Evolutionary conservation across 2,329 filamentous ascomycete species (phyloP), one percentile per base, ranked within the genome.

Genomic region (Macroventuria anomochaeta): DNA sequence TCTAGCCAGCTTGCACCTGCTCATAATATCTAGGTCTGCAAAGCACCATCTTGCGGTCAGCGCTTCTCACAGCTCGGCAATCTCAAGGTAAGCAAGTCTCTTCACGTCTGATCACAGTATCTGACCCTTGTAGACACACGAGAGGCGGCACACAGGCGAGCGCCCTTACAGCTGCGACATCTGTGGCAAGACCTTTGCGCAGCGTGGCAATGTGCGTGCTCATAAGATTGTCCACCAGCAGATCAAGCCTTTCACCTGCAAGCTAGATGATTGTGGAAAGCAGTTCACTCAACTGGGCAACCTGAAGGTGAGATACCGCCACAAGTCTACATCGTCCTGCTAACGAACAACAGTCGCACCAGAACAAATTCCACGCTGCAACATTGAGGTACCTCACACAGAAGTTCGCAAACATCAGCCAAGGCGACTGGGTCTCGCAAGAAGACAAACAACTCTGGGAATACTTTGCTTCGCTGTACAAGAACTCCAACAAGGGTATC

Each of bases 401-500:
- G 36, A 88, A 88, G 69, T 95, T 96, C 70, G 84, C 87, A 13
- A 80, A 81, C 31, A 79, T 87, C 52, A 76, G 78, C 29, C 83
- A 87, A 46, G 81, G 80, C n/a, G 84, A 88, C 31, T 77, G 80
- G 5, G 85, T 93, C n/a, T 80, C 79, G 10, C 79, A 83, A 0
- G 81, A 87, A 31, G 91, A 97, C 66, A 87, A 85, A 57, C 88
- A 91, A 55, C 80, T 97, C 43, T 91, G 89, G 80, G 85, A 89
- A 63, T 96, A 96, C 77, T 95, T 97, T 70, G 84, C 87, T 3
- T 83, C 83, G 0, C 81, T 96, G n/a, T 97, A 96, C 82, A 96
- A 96, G 80, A 96, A 97, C 77, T 93, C 89, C 77, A 97, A 97
- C 83, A 96, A 96, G 75, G 95, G 95, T 1, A 97, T 97, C 80